A percentile compares a stretch with the other conserved stretches of the same genome.
Evolutionary conservation across 352 stramenopile species (phyloP).

Genomic region (Phytophthora aleatoria): DNA sequence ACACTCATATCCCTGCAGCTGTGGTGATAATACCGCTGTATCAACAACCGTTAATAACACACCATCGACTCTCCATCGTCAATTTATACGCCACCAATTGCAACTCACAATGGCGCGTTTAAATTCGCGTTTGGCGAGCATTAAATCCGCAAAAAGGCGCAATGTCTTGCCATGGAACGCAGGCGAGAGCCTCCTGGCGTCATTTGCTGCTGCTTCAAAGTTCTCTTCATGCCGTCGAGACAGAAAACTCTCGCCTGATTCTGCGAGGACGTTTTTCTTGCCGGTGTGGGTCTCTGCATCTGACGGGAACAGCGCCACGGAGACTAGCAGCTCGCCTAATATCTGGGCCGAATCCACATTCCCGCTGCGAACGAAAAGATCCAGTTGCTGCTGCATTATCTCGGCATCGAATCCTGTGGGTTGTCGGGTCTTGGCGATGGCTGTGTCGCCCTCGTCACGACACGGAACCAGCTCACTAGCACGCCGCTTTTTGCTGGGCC

Average conservation of each 20-base stretch:
- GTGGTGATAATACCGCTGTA: slow-evolving; percentile 35
- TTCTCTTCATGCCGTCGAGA: slow-evolving; percentile 6
- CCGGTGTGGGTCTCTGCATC: slow-evolving; percentile 7
- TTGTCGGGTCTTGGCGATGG: neutral
- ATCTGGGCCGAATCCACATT: slow-evolving; percentile 66
- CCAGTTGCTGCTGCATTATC: slow-evolving; percentile 69
- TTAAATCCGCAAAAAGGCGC: slow-evolving; percentile 68
- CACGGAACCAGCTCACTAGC: slow-evolving; percentile 15
- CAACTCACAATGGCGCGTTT: slow-evolving; percentile 72
- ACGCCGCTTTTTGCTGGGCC: slow-evolving; percentile 42
- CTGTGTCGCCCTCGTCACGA: slow-evolving; percentile 7
- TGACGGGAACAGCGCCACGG: slow-evolving; percentile 42
- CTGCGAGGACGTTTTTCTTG: slow-evolving; percentile 7
- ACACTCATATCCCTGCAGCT: slow-evolving; percentile 33
- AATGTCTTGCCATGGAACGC: slow-evolving; percentile 66
- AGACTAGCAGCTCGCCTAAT: slow-evolving; percentile 64
- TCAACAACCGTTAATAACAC: slow-evolving; percentile 1
- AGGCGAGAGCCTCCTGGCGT: slow-evolving; percentile 17
- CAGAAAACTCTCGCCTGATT: slow-evolving; percentile 19
- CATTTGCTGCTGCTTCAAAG: neutral
- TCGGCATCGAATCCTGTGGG: slow-evolving; percentile 37
- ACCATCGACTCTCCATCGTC: neutral
- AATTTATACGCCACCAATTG: neutral
- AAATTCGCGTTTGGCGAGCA: slow-evolving; percentile 68
- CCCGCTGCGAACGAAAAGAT: slow-evolving; percentile 51